Evolutionary conservation across 169 alveolate genomes (phyloP), one percentile per base, ranked within the genome.

Genomic region (Plasmodium vinckei): DNA sequence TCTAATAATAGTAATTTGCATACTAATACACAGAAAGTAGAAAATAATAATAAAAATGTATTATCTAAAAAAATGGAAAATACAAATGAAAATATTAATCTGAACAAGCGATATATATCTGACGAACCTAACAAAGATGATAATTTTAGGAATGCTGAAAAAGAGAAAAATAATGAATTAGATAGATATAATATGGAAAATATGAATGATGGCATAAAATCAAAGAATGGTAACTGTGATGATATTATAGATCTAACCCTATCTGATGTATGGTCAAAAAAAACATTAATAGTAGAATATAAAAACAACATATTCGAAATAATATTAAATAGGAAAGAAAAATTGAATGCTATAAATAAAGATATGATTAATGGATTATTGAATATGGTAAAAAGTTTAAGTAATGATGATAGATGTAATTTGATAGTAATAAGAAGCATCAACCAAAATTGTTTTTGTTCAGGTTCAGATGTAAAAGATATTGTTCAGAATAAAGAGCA

Each of bases 251-350:
- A 77, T 44, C 57, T 77, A 64, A 75, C 53, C 63, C 44, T 77
- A 68, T 77, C 88, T 5, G 88, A 77, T 49, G n/a, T 57, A 42
- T 77, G 88, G 88, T 64, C 77, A 10, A 77, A 77, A 64, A 77
- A 57, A 64, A 47, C 88, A n/a, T 54, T 77, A 65, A 25, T 64
- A 25, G 68, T 77, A 63, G 65, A 77, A 47, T 77, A 27, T 57
- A 51, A 77, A 77, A 64, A 77, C 65, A 64, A 68, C 39, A 44
- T 77, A 77, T 49, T 63, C 59, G 88, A 77, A 77, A 77, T 77
- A 42, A 49, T 77, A 10, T 57, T 77, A 77, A 77, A 77, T 68
- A 77, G 88, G n/a, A 73, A 73, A 27, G 77, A 77, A 47, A 77
- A 77, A 44, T 68, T 77, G 17, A 77, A 77, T 56, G 88, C 88